Evolutionary conservation across 2,329 filamentous ascomycete species (phyloP).

Genomic region (Colletotrichum cereale): DNA sequence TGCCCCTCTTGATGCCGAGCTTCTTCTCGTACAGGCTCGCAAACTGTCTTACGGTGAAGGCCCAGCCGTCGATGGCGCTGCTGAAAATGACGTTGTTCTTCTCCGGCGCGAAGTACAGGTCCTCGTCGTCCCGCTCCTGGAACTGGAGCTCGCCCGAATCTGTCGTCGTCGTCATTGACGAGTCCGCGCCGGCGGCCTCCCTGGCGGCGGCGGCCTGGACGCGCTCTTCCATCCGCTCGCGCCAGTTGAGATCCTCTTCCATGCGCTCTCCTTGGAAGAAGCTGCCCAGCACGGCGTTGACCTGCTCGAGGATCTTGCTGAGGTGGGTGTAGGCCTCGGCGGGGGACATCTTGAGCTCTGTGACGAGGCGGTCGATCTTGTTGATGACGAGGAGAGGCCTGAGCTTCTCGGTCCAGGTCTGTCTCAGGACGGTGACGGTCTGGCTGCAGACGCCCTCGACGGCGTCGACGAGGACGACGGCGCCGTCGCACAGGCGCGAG

Average conservation of each 20-base stretch:
- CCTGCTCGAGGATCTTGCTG: conserved; percentile 90
- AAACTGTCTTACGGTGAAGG: conserved; percentile 96
- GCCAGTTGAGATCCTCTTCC: conserved; percentile 98
- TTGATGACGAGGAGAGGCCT: conserved; percentile 97
- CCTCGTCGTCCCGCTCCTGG: conserved; percentile 93
- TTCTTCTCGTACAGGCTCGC: conserved; percentile 96
- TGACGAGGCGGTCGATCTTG: conserved; percentile 96
- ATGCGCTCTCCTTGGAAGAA: conserved; percentile 99
- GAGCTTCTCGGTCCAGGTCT: conserved; percentile 95
- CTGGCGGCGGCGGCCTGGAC: conserved; percentile 68
- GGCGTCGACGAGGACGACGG: conserved; percentile 93
- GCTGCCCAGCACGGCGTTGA: conserved; percentile 96
- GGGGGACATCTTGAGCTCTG: conserved; percentile 94
- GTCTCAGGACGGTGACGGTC: conserved; percentile 94
- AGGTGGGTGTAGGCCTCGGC: conserved; percentile 90
- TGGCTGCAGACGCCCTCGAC: conserved; percentile 99
- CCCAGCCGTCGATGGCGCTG: conserved; percentile 98
- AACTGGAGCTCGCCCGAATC: conserved; percentile 76
- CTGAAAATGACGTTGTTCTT: conserved; percentile 99
- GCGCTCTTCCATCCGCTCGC: conserved; percentile 90
- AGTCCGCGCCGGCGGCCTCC: conserved; percentile 46
- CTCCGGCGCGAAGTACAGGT: conserved; percentile 97
- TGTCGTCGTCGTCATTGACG: conserved; percentile 53
- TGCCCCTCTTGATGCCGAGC: conserved; percentile 88
- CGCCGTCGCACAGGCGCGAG: conserved; percentile 92